Conservation (phyloP, 768 basidiomycete species). For the Pholiota molesta region DNA sequence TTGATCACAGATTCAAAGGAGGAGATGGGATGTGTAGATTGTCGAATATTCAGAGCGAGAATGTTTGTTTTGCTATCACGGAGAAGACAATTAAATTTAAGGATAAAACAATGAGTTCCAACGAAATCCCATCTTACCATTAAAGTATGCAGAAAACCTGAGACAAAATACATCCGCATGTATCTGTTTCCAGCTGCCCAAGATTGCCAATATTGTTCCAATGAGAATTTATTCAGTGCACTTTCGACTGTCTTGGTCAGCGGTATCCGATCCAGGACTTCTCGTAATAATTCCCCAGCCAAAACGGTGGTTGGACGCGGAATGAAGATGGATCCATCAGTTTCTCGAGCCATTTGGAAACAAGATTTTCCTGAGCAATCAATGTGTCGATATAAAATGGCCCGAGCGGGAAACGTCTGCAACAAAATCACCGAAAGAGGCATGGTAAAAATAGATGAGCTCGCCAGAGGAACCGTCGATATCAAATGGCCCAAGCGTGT, state of each 20-base stretch:
- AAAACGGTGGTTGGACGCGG: neutral
- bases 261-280: neutral
- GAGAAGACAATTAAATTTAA: neutral
- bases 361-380: neutral
- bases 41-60: neutral
- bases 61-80: neutral
- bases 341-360: neutral
- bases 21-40: neutral
- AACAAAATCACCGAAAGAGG: neutral
- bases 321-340: neutral
- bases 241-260: too few species aligned
- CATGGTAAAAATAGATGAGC: neutral
- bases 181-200: too few species aligned
- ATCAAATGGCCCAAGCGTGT: neutral
- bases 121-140: too few species aligned
- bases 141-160: too few species aligned
- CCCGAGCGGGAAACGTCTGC: neutral
- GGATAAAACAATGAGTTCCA: too few species aligned
- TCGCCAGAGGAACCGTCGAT: too few species aligned
- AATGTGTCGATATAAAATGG: neutral
- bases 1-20: neutral
- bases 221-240: too few species aligned
- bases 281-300: neutral
- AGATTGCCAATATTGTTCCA: too few species aligned
- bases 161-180: too few species aligned